Conservation (phyloP, 805 yeast genomes). For the Wickerhamiella hasegawae region DNA sequence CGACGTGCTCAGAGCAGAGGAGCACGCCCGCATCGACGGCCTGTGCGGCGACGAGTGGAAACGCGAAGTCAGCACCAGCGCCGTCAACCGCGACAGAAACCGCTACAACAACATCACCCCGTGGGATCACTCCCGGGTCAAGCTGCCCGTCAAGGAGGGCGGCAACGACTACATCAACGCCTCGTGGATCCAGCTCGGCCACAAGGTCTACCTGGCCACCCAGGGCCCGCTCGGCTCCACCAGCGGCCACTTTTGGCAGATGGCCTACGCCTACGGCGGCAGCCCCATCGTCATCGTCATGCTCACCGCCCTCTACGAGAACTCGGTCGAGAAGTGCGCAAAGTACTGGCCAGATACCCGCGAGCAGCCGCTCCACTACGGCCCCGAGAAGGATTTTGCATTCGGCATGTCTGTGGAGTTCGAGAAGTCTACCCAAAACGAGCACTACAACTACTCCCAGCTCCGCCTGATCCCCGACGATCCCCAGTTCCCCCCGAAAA, state of each 20-base stretch:
- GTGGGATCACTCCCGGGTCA: constrained; percentile 43
- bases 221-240: constrained; percentile 78
- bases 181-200: constrained; percentile 41
- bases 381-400: constrained; percentile 8
- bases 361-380: constrained; percentile 5
- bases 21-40: constrained; percentile 17
- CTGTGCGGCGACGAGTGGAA: constrained; percentile 15
- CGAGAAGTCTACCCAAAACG: constrained; percentile 8
- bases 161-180: constrained; percentile 69
- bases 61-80: constrained; percentile 10
- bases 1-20: constrained; percentile 16
- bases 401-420: constrained; percentile 12
- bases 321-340: constrained; percentile 64
- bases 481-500: constrained; percentile 10
- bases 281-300: constrained; percentile 47
- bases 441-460: constrained; percentile 14
- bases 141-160: constrained; percentile 20
- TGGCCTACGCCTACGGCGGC: constrained; percentile 56
- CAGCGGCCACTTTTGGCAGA: constrained; percentile 70
- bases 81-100: constrained; percentile 26
- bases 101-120: constrained; percentile 51
- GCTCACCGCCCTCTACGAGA: constrained; percentile 66
- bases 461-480: constrained; percentile 12
- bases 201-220: constrained; percentile 44
- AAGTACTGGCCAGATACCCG: constrained; percentile 53